Conservation (phyloP, 805 yeast genomes). For the Jamesozyma lodderae region DNA sequence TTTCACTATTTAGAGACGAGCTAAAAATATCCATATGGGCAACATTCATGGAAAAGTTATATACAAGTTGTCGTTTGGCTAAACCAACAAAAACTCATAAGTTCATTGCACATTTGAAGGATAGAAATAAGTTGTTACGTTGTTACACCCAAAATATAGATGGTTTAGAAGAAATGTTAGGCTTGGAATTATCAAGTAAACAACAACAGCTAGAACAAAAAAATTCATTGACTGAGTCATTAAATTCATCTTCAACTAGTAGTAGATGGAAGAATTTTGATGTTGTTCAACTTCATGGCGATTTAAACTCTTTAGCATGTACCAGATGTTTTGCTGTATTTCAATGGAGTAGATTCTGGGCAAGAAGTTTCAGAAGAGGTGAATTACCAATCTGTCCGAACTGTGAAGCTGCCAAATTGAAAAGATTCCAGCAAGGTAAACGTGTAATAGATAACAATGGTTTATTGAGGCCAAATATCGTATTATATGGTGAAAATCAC, state of each 20-base stretch:
- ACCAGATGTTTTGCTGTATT: constrained; percentile 53
- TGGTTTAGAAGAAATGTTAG: constrained; percentile 63
- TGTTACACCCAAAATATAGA: constrained; percentile 96
- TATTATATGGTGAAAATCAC: constrained; percentile 89
- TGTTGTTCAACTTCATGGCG: constrained; percentile 89
- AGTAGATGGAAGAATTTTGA: constrained; percentile 53
- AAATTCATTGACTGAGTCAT: constrained; percentile 4
- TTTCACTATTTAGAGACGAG: constrained; percentile 65
- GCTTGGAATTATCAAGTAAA: constrained; percentile 50
- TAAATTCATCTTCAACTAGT: constrained; percentile 21
- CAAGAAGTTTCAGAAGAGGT: constrained; percentile 45
- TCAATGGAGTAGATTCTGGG: constrained; percentile 52
- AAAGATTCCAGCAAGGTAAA: constrained; percentile 60
- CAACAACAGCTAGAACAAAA: constrained; percentile 9
- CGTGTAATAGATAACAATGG: constrained; percentile 67
- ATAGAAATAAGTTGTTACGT: constrained; percentile 57
- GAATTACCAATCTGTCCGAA: constrained; percentile 67
- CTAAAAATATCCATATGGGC: constrained; percentile 66
- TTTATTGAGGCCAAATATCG: constrained; percentile 76
- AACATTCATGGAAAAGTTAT: constrained; percentile 77
- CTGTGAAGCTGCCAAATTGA: constrained; percentile 50
- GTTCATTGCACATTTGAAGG: constrained; percentile 53
- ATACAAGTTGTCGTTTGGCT: constrained; percentile 55
- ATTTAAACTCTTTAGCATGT: constrained; percentile 67
- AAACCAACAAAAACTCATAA: constrained; percentile 77